These are phyloP conservation scores for Wickerhamiella sorbophila DNA, from an alignment of 805 yeast genomes.

Conservation along the genomic window DNA sequence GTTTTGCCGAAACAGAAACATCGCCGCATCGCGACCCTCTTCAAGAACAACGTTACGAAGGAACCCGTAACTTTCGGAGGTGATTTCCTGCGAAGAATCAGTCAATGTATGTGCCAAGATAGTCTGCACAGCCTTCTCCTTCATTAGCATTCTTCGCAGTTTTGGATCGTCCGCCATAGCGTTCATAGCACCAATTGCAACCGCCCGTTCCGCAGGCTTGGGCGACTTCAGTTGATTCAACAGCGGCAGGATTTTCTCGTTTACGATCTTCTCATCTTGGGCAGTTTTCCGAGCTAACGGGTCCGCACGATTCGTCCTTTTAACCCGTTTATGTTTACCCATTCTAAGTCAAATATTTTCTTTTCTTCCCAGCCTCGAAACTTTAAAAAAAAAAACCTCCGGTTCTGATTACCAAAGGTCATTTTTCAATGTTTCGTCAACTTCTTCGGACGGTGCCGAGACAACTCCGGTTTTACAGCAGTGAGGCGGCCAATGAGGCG, in stretches of 20 bases:
- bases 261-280: constrained; percentile 36
- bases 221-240: constrained; percentile 48
- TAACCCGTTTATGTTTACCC: constrained; percentile 1
- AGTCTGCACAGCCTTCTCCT: constrained; percentile 54
- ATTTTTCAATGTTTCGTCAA: constrained; percentile 3
- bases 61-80: constrained; percentile 68
- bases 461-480: constrained; percentile 9
- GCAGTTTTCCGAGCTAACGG: constrained; percentile 14
- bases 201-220: constrained; percentile 55
- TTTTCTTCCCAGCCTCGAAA: neutral
- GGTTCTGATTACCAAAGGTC: neutral
- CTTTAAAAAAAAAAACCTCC: neutral
- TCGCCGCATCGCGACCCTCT: constrained; percentile 75
- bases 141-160: constrained; percentile 48
- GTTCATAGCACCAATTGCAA: constrained; percentile 62
- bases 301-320: neutral
- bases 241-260: constrained; percentile 52
- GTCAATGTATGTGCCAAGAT: constrained; percentile 49
- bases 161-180: constrained; percentile 55
- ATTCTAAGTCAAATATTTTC: neutral
- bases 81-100: constrained; percentile 59
- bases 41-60: constrained; percentile 68
- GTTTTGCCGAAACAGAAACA: constrained; percentile 61
- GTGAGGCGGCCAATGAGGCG: constrained; percentile 8
- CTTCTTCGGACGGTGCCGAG: neutral